Base-by-base conservation (phyloP, 768 basidiomycete genomes). In the Suillus sp. region DNA sequence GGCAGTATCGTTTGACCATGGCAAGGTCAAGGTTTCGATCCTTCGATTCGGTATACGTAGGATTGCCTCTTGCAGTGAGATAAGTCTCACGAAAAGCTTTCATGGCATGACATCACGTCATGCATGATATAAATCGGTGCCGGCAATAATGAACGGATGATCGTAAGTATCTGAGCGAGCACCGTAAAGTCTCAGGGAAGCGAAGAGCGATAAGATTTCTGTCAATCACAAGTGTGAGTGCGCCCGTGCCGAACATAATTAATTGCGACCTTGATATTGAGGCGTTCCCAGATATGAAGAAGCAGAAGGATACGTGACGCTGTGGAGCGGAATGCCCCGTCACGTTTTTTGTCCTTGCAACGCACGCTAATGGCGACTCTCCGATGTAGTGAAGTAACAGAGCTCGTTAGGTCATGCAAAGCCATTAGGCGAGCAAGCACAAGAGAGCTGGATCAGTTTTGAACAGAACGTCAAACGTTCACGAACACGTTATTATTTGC, bases 121-220 rank as follows among this genome's bases (percentile, higher is more conserved):
- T 22, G n/a, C 13, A 37, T n/a, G 32, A 55, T 37, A 20, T 20
- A 10, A 10, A 37, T 37, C 34, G 11, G 37, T 57, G 56, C 35
- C 56, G 37, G 25, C 25, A 42, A 27, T 13, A 16, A 27, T 37
- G 37, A 57, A 40, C 38, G 25, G 25, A 57, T 57, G 27, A 37
- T 11, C 9, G 16, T 27, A 18, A 14, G 9, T 4, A 40, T 57
- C 22, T 22, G 34, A 34, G 22, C 22, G 37, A 27, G 16, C 37
- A 57, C 18, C 56, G 37, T 20, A 27, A 57, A 38, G 16, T 34
- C 37, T 1, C 37, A 30, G 5, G 56, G 38, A 57, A 57, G 38
- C 56, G 56, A 40, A 40, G 25, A 57, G 22, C 37, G 37, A 57
- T 57, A 40, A 57, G 38, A 40, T 40, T 57, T 3, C 18, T 57